Evolutionary conservation across 164 flowering plant genomes (phyloP).

Genomic region (Liquidambar formosana): DNA sequence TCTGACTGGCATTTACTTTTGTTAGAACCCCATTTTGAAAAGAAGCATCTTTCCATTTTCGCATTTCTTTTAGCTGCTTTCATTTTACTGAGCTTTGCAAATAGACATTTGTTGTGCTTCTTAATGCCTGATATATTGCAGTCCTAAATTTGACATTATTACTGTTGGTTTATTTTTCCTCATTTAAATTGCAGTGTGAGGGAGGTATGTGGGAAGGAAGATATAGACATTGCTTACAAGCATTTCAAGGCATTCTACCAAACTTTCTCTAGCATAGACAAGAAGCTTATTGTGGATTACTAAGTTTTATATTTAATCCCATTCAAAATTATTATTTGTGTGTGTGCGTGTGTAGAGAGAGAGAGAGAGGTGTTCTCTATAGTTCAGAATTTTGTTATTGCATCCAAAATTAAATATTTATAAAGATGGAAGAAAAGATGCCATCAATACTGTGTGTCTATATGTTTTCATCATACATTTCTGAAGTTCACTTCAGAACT

Average conservation of each 20-base stretch:
- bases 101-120: neutral
- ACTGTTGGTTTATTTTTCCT: neutral
- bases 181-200: slow-evolving; percentile 57
- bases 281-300: slow-evolving; percentile 64
- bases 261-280: slow-evolving; percentile 78
- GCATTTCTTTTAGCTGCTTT: neutral
- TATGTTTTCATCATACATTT: neutral
- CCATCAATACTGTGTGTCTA: neutral
- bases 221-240: slow-evolving; percentile 78
- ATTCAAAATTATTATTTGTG: neutral
- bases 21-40: neutral
- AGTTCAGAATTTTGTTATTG: neutral
- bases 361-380: neutral
- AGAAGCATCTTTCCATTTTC: neutral
- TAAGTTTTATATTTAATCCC: neutral
- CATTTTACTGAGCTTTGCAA: neutral
- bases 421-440: neutral
- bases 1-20: neutral
- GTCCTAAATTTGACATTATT: neutral
- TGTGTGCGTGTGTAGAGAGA: too few species aligned
- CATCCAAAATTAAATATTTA: neutral
- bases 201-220: slow-evolving; percentile 90
- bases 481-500: too few species aligned
- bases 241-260: slow-evolving; percentile 86
- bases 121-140: neutral